These are phyloP conservation scores for Kwoniella botswanensis DNA, from an alignment of 768 basidiomycete species.

Conservation along the genomic window DNA sequence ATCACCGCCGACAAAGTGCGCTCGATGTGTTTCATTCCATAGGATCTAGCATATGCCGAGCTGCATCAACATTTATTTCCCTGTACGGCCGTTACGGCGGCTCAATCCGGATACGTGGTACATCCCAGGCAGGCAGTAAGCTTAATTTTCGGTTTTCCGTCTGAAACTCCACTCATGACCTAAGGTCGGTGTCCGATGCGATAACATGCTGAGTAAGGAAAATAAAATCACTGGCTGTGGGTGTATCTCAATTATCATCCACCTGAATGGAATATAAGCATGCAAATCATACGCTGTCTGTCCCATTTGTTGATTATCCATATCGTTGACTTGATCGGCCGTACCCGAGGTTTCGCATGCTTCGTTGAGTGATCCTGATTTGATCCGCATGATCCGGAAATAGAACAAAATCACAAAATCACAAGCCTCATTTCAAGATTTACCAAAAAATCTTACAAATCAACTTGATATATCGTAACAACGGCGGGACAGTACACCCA, in stretches of 20 bases:
- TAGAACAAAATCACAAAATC: not conserved
- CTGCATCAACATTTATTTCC: not conserved
- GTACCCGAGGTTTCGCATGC: not conserved
- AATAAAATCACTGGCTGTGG: too few relatives aligned
- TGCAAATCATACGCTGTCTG: too few relatives aligned
- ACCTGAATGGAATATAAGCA: too few relatives aligned
- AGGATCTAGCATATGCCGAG: not conserved
- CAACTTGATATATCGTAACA: not conserved
- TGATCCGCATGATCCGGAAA: not conserved
- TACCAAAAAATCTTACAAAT: not conserved
- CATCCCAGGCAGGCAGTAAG: not conserved
- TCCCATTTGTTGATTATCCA: too few relatives aligned
- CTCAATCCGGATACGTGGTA: not conserved
- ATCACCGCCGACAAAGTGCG: not conserved
- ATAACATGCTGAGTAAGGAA: too few relatives aligned
- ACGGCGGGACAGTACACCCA: not conserved
- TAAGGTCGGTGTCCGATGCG: too few relatives aligned
- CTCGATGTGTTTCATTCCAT: not conserved
- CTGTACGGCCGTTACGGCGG: not conserved
- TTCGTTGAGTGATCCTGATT: not conserved
- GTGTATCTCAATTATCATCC: too few relatives aligned
- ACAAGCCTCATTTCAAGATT: not conserved
- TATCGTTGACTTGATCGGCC: not conserved
- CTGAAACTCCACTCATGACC: too few relatives aligned
- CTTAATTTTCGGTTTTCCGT: not conserved